phyloP scores from a whole-genome alignment of 2,329 filamentous ascomycete species.

The Trichoderma guizhouense region DNA sequence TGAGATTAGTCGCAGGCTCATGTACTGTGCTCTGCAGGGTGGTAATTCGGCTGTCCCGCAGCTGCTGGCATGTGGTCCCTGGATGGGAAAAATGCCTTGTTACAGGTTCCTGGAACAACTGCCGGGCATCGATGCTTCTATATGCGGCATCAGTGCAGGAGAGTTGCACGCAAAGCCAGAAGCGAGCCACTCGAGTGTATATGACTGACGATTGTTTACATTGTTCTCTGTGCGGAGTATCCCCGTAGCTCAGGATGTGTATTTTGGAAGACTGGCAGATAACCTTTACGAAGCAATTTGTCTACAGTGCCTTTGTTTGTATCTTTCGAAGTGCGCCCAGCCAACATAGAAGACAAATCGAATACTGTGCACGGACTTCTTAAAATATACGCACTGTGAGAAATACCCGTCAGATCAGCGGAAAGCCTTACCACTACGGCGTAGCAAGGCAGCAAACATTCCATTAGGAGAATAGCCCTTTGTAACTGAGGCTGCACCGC shows the following conservation, averaged over 20 bases:
- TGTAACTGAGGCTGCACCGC: constrained; percentile 13
- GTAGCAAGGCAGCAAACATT: not conserved
- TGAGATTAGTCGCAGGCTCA: not conserved
- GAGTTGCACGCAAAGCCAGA: not conserved
- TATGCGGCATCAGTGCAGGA: constrained; percentile 13
- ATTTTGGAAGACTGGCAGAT: not conserved
- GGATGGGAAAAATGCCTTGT: not conserved
- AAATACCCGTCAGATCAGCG: not conserved
- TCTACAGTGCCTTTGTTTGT: not conserved
- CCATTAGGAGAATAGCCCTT: not conserved
- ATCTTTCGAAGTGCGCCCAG: not conserved
- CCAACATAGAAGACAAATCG: not conserved
- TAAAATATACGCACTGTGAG: not conserved
- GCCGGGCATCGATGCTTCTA: constrained; percentile 13
- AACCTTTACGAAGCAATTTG: not conserved
- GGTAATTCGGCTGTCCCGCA: not conserved
- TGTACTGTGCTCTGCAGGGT: not conserved
- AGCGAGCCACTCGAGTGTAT: not conserved
- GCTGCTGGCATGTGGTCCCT: constrained; percentile 3
- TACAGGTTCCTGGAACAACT: constrained; percentile 3
- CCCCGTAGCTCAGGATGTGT: not conserved
- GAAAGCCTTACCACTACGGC: constrained; percentile 8
- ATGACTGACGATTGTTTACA: not conserved
- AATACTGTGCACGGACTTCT: not conserved
- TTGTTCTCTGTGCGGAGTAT: not conserved